Percentiles rank a stretch among this genome's conserved stretches.
Conservation (phyloP, 2,329 filamentous ascomycete species). For the Pseudogymnoascus sp. region DNA sequence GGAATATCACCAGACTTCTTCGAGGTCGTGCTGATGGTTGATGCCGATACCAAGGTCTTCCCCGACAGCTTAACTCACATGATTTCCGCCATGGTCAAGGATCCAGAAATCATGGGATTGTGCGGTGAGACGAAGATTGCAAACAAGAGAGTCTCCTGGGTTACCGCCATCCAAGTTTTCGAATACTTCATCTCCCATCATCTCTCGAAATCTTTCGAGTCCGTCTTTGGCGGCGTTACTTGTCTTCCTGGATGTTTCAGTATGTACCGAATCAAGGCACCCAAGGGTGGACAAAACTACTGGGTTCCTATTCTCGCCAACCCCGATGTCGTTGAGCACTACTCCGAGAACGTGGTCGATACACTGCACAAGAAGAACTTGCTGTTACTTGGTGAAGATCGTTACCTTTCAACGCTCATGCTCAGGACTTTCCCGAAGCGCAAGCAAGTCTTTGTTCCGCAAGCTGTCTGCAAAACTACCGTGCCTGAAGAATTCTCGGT, state of each 20-base stretch:
- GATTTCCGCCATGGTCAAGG: constrained; percentile 98
- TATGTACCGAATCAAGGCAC: constrained; percentile 99
- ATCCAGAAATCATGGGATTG: constrained; percentile 97
- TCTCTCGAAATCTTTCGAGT: constrained; percentile 93
- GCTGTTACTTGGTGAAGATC: constrained; percentile 84
- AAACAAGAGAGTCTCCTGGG: constrained; percentile 92
- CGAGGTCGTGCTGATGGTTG: constrained; percentile 96
- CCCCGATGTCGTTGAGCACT: constrained; percentile 97
- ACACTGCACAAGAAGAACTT: constrained; percentile 97
- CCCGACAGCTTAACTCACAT: constrained; percentile 97
- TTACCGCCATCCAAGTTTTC: constrained; percentile 97
- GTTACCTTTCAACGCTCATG: constrained; percentile 95
- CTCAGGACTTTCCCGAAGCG: constrained; percentile 97
- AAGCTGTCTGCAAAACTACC: constrained; percentile 97
- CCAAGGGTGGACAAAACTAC: constrained; percentile 97
- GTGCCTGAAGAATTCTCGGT: constrained; percentile 91
- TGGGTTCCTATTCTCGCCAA: constrained; percentile 99
- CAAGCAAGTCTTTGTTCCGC: constrained; percentile 96
- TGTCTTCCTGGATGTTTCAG: constrained; percentile 98
- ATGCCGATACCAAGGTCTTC: constrained; percentile 98
- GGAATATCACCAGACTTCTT: constrained; percentile 98
- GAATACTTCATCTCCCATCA: constrained; percentile 99
- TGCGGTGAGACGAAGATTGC: constrained; percentile 99
- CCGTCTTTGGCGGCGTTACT: constrained; percentile 96
- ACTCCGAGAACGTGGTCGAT: constrained; percentile 97